Base-by-base conservation (phyloP, 192 early-diverging fungal species). In the Chytriomyces confervae region DNA sequence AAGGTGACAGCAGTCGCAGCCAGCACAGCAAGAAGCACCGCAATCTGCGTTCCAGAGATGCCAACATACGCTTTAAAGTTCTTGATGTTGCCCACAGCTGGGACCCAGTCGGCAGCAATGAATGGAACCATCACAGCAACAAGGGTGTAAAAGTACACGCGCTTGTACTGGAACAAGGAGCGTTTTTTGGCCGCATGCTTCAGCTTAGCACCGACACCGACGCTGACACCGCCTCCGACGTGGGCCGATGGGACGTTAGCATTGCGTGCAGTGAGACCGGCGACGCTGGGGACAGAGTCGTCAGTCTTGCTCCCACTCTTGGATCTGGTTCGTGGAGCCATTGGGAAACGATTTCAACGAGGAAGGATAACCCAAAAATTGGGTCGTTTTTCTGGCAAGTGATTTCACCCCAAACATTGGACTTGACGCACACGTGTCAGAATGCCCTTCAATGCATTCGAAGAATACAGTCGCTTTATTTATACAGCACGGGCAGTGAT, bases 91-190 rank as follows among this genome's bases (percentile, higher is more conserved):
- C 79, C 82, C 13, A 57, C 44, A 7, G 13, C 24, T n/a, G 82
- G 82, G 60, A 84, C 73, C 77, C 74, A 84, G 69, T 84, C 82
- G 13, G 63, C 51, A 29, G 81, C 80, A 70, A 80, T 53, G 47
- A 84, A 78, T 20, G 79, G 80, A 24, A 84, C 60, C 50, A 67
- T 66, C 45, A 82, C 29, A 36, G 83, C 53, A 16, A 75, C 78
- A 23, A 69, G 13, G n/a, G 66, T 29, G 57, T 72, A 66, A 48
- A 79, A 79, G 72, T 79, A 79, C 47, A 79, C 66, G 43, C 78
- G 70, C 78, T 79, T 79, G 63, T 79, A 71, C 47, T 79, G 71
- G 44, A 75, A 68, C 16, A 79, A 66, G 48, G 63, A 67, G 49
- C 78, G 61, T 46, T 72, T 66, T 45, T 75, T 75, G 43, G 71